Evolutionary conservation across 306 rosid genomes (phyloP), one percentile per base, ranked within the genome.

Genomic region (Begonia masoniana): DNA sequence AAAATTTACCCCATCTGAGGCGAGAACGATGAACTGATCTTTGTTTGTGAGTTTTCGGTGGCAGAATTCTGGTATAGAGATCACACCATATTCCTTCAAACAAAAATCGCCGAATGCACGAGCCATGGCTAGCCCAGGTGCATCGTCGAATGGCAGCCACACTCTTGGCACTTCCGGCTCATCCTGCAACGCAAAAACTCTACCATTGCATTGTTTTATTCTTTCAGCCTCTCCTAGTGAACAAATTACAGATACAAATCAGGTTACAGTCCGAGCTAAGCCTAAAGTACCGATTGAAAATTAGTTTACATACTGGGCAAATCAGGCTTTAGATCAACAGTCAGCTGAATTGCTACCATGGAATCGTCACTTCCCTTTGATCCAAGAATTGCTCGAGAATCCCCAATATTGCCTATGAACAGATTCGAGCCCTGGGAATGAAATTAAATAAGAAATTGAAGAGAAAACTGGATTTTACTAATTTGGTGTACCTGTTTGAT

Each of bases 321-420:
- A 77, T 83, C 96, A 52, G 99, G 96, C 73, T 91, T 91, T 68
- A 91, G 72, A 74, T 91, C 99, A 77, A 91, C 72, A 7, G 94
- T 83, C 62, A 91, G 69, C 76, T 86, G 99, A 71, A 73, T 63
- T 55, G 99, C 99, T 53, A 79, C 76, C 87, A 77, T 70, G 54
- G 78, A 77, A 68, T 71, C 86, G 21, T 65, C 74, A 54, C 60
- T 74, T 62, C 79, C 94, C 69, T 74, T 91, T 15, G 99, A 81
- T 66, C 96, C 99, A 71, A 91, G 71, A 71, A 91, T 79, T 58
- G 99, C 99, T 53, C 99, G 72, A 6, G 96, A 91, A 74, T 91
- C 99, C 41, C 99, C 99, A 39, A 91, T 81, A 59, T 80, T 52
- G 13, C 96, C 85, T 73, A 86, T 80, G 62, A 81, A 86, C 57